phyloP scores from a whole-genome alignment of 2,329 filamentous ascomycete genomes.

The Cadophora sp. region DNA sequence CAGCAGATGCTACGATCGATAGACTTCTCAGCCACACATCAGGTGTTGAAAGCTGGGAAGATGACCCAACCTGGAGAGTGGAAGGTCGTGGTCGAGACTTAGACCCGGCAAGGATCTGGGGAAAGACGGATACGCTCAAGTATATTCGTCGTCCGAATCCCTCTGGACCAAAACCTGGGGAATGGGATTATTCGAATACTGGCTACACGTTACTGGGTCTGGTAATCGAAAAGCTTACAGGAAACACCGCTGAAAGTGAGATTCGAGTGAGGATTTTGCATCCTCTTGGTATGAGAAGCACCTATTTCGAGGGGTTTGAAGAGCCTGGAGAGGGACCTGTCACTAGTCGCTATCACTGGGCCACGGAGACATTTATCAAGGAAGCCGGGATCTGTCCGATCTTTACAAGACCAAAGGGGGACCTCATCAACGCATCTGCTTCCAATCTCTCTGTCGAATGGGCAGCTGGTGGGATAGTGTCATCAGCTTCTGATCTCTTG shows the following conservation, averaged over 20 bases:
- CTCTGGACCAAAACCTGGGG: not conserved
- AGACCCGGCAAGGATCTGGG: not conserved
- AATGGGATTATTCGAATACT: not conserved
- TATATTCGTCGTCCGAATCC: not conserved
- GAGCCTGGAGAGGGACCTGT: not conserved
- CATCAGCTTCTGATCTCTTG: slow-evolving; percentile 24
- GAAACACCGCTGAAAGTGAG: not conserved
- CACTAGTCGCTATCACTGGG: slow-evolving; percentile 29
- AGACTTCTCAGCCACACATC: slow-evolving; percentile 24
- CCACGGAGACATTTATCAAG: slow-evolving; percentile 15
- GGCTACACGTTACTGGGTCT: not conserved
- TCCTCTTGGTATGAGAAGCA: slow-evolving; percentile 19
- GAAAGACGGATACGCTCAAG: not conserved
- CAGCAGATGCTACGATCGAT: slow-evolving; percentile 19
- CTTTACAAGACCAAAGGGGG: not conserved
- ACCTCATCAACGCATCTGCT: slow-evolving; percentile 23
- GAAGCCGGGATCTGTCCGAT: slow-evolving; percentile 24
- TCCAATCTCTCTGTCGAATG: slow-evolving; percentile 31
- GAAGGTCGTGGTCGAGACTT: not conserved
- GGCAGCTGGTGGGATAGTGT: slow-evolving; percentile 27
- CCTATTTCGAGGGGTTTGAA: slow-evolving; percentile 28
- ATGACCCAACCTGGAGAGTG: slow-evolving; percentile 13
- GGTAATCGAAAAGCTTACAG: not conserved
- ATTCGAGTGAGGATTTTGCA: not conserved
- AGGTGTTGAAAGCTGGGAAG: slow-evolving; percentile 30